Evolutionary conservation across 306 rosid species (phyloP).

Genomic region (Nissolia schottii): DNA sequence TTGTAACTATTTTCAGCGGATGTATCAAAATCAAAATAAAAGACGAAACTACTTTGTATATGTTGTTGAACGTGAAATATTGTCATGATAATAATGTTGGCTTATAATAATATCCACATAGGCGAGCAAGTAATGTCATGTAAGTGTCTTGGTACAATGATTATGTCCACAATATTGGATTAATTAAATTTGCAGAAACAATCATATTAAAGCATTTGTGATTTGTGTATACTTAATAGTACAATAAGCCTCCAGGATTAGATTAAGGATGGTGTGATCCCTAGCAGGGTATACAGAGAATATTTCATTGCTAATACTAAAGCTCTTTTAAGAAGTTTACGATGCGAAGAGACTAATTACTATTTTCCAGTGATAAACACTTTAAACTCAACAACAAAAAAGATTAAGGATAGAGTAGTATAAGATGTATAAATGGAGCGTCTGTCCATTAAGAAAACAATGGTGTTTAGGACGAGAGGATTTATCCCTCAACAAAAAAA

Average conservation of each 20-base stretch:
- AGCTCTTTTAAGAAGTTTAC: too few species aligned
- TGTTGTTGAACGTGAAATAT: not conserved
- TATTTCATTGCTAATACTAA: too few species aligned
- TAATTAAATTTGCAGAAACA: not conserved
- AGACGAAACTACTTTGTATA: not conserved
- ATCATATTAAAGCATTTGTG: not conserved
- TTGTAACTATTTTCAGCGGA: not conserved
- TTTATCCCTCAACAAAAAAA: not conserved
- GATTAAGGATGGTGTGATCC: too few species aligned
- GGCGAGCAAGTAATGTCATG: not conserved
- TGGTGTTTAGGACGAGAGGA: not conserved
- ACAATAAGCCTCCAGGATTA: too few species aligned
- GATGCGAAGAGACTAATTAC: too few species aligned
- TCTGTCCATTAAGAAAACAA: not conserved
- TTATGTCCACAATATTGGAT: not conserved
- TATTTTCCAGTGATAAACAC: too few species aligned
- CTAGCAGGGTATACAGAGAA: too few species aligned
- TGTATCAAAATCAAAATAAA: not conserved
- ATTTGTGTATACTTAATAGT: too few species aligned
- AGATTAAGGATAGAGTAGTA: too few species aligned
- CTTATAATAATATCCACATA: not conserved
- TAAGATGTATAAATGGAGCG: too few species aligned
- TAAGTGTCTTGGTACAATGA: too few species aligned
- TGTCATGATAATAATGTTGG: not conserved
- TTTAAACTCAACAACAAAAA: too few species aligned